phyloP scores from a whole-genome alignment of 306 rosid species.

The Spatholobus suberectus region DNA sequence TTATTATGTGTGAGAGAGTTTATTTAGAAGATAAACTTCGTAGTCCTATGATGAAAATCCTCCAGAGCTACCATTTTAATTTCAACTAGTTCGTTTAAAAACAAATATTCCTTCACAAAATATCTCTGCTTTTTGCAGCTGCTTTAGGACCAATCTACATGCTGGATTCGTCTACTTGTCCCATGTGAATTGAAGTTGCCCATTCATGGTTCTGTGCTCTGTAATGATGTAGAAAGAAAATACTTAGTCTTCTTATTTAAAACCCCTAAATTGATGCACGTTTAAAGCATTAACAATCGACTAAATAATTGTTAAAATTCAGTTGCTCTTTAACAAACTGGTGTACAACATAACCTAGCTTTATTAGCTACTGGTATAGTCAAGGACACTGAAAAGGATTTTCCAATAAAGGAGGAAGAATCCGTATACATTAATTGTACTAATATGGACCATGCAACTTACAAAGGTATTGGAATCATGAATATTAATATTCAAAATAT shows the following conservation, averaged over 20 bases:
- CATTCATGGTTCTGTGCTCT: slow-evolving; percentile 5
- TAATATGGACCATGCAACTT: slow-evolving; percentile 14
- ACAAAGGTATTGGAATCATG: not conserved
- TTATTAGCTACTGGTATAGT: not conserved
- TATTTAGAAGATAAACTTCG: too few species aligned
- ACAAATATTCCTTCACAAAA: not conserved
- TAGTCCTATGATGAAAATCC: not conserved
- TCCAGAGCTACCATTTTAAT: not conserved
- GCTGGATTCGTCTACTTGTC: not conserved
- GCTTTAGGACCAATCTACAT: not conserved
- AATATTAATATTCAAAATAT: not conserved
- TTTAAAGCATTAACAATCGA: not conserved
- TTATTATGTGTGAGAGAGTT: too few species aligned
- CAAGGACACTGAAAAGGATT: not conserved
- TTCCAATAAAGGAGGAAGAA: slow-evolving; percentile 22
- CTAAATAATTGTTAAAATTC: not conserved
- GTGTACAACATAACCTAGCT: not conserved
- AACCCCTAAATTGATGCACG: not conserved
- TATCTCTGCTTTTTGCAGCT: not conserved
- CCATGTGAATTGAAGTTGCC: too few species aligned
- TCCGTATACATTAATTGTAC: slow-evolving; percentile 13
- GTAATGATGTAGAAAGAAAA: not conserved
- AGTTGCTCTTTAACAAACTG: not conserved
- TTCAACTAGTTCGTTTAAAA: not conserved
- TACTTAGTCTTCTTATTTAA: not conserved